These are phyloP conservation scores for Penicillium vulpinum DNA, from an alignment of 2,329 filamentous ascomycete genomes.

Conservation along the genomic window DNA sequence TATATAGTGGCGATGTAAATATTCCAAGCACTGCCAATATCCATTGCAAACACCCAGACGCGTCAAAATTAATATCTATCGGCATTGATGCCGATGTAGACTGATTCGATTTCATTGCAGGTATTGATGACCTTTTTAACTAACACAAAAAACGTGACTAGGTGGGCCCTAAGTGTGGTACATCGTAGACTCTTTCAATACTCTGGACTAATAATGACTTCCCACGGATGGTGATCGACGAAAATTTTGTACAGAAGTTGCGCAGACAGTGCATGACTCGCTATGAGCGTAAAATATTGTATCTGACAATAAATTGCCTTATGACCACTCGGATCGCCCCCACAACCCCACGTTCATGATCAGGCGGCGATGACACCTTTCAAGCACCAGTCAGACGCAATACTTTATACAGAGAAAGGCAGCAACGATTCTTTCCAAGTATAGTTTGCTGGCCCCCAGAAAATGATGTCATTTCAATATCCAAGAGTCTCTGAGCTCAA, in stretches of 20 bases:
- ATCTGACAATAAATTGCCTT: not conserved
- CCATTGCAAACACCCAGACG: not conserved
- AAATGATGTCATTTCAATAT: slow-evolving; percentile 1
- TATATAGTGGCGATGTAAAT: not conserved
- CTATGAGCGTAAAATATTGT: not conserved
- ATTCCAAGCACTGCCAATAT: not conserved
- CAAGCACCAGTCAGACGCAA: not conserved
- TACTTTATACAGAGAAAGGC: not conserved
- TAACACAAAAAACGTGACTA: not conserved
- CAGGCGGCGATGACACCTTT: not conserved
- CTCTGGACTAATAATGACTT: too few species aligned
- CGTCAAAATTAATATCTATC: not conserved
- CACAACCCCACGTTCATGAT: not conserved
- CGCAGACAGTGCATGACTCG: not conserved
- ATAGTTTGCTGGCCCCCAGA: not conserved
- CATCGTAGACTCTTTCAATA: too few species aligned
- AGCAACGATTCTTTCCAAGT: not conserved
- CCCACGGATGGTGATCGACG: not conserved
- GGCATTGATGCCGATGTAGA: too few species aligned
- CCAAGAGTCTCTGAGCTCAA: not conserved
- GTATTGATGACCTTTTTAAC: not conserved
- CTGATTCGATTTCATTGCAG: not conserved
- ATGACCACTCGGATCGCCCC: not conserved
- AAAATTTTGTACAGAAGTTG: too few species aligned
- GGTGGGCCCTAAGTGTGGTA: too few species aligned